Percentiles rank a stretch among this genome's conserved stretches.
phyloP scores from a whole-genome alignment of 2,329 filamentous ascomycete species.

The Biscogniauxia sp. region DNA sequence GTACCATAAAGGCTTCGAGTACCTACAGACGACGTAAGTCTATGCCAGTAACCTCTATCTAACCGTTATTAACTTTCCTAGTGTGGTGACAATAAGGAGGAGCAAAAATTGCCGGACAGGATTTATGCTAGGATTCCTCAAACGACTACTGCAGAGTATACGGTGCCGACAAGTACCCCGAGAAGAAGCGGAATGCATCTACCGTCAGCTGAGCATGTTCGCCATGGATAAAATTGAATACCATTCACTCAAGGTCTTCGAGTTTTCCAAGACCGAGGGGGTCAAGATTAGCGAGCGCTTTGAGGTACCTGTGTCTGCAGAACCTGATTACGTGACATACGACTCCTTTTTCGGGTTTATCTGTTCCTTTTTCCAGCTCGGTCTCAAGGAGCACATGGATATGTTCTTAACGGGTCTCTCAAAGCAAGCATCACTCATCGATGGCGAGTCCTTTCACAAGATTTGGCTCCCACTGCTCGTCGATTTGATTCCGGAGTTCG shows the following conservation, averaged over 20 bases:
- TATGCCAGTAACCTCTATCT: background rate
- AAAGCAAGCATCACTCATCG: conserved; percentile 13
- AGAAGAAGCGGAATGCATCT: conserved; percentile 9
- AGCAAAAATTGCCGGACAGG: background rate
- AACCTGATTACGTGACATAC: conserved; percentile 1
- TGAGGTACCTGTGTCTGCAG: background rate
- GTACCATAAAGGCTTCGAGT: conserved; percentile 6
- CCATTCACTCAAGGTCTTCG: background rate
- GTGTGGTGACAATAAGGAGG: conserved; percentile 9
- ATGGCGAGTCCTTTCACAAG: conserved; percentile 13
- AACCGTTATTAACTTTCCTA: conserved; percentile 2
- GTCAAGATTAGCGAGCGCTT: background rate
- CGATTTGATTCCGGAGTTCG: conserved; percentile 16
- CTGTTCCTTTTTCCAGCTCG: conserved; percentile 14
- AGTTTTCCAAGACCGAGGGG: background rate
- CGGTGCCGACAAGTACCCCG: conserved; percentile 4
- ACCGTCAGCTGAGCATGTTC: conserved; percentile 8
- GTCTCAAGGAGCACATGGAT: conserved; percentile 15
- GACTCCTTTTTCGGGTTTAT: conserved; percentile 9
- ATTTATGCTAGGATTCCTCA: conserved; percentile 15
- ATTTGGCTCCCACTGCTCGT: conserved; percentile 34
- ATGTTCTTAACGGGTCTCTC: conserved; percentile 21
- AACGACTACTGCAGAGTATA: conserved; percentile 8
- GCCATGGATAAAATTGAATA: conserved; percentile 4
- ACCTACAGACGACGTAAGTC: conserved; percentile 18